phyloP scores from a whole-genome alignment of 306 rosid genomes.

The Morella rubra region DNA sequence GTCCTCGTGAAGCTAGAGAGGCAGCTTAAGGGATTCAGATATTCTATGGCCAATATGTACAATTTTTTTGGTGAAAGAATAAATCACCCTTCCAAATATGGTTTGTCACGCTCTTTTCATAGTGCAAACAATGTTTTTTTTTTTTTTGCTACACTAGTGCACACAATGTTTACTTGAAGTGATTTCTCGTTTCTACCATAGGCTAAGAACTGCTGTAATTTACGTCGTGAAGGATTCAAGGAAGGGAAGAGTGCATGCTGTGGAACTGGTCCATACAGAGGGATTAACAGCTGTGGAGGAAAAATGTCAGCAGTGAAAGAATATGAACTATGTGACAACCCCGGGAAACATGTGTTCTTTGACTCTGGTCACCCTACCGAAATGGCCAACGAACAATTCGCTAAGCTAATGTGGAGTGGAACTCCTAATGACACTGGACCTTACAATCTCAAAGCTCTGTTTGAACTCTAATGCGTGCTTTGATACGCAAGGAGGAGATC shows the following conservation, averaged over 20 bases:
- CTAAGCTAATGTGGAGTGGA: conserved; percentile 36
- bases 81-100: conserved; percentile 34
- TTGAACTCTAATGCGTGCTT: conserved; percentile 11
- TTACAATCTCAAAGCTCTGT: conserved; percentile 32
- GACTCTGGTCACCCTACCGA: conserved; percentile 39
- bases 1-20: not conserved
- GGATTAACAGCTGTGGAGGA: conserved; percentile 35
- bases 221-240: conserved; percentile 29
- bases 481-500: not conserved
- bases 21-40: conserved; percentile 27
- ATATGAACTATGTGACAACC: conserved; percentile 31
- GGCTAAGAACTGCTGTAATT: no score
- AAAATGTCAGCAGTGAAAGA: conserved; percentile 20
- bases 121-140: not conserved
- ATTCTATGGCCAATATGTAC: conserved; percentile 14
- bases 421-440: conserved; percentile 14
- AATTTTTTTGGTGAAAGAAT: conserved; percentile 10
- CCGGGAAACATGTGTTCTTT: conserved; percentile 33
- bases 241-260: conserved; percentile 37
- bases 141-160: no score
- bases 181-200: no score
- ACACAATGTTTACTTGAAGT: not conserved
- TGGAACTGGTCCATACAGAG: conserved; percentile 37
- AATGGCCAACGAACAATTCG: conserved; percentile 24
- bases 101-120: conserved; percentile 8